Conservation (phyloP, 2,329 filamentous ascomycete species). For the Aspergillus sp. region DNA sequence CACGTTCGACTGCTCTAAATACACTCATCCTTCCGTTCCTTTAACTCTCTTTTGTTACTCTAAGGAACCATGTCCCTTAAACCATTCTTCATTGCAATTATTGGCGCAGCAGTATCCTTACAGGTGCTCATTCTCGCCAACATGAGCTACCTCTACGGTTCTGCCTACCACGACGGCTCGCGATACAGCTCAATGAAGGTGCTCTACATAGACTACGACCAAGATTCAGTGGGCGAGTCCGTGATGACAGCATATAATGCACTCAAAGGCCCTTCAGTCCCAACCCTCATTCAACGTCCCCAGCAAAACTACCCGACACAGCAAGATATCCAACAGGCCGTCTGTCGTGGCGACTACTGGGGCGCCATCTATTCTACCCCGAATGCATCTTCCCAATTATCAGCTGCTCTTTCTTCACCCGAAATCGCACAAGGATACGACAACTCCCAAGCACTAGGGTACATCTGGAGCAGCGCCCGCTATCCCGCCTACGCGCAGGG, state of each 20-base stretch:
- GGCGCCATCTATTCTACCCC: slow-evolving; percentile 17
- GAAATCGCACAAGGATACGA: slow-evolving; percentile 23
- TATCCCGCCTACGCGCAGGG: slow-evolving; percentile 30
- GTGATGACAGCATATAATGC: slow-evolving; percentile 19
- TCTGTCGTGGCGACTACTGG: slow-evolving; percentile 20
- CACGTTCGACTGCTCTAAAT: no score
- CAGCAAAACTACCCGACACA: background rate
- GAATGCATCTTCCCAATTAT: slow-evolving; percentile 28
- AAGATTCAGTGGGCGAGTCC: slow-evolving; percentile 21
- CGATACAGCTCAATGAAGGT: slow-evolving; percentile 23
- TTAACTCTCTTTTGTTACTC: no score
- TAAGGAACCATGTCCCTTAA: no score
- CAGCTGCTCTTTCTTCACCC: slow-evolving; percentile 25
- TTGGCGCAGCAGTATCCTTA: no score
- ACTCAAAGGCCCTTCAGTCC: slow-evolving; percentile 4
- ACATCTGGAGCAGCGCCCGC: slow-evolving; percentile 37
- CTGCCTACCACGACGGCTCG: slow-evolving; percentile 4
- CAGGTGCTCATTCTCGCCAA: slow-evolving; percentile 10
- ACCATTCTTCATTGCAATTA: no score
- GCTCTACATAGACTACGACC: slow-evolving; percentile 28
- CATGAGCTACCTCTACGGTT: slow-evolving; percentile 13
- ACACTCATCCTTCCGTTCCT: no score
- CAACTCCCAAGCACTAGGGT: slow-evolving; percentile 23
- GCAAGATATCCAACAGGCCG: slow-evolving; percentile 3
- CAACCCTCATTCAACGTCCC: slow-evolving; percentile 2